Conservation (phyloP, 2,329 filamentous ascomycete species). For the Beauveria brongniartii region DNA sequence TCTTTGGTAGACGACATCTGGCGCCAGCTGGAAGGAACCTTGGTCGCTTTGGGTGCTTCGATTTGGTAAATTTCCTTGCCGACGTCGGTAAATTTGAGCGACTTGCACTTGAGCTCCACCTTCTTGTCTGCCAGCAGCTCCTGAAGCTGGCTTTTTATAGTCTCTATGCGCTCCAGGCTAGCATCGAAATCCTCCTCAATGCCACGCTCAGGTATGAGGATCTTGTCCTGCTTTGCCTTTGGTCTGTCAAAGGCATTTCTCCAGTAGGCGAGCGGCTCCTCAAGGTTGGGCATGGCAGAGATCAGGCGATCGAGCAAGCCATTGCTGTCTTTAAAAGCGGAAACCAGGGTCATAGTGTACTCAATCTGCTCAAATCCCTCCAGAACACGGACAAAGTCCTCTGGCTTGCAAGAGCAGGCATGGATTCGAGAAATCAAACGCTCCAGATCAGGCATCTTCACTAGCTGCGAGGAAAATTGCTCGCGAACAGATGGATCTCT, state of each 20-base stretch:
- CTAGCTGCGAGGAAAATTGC: conserved; percentile 79
- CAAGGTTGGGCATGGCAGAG: conserved; percentile 75
- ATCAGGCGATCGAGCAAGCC: conserved; percentile 81
- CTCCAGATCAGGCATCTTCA: conserved; percentile 89
- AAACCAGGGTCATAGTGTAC: conserved; percentile 77
- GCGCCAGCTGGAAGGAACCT: conserved; percentile 82
- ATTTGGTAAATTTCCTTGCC: conserved; percentile 97
- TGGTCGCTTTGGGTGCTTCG: conserved; percentile 76
- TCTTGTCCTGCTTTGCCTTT: conserved; percentile 69
- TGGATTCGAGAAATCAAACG: conserved; percentile 90
- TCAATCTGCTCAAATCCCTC: conserved; percentile 98
- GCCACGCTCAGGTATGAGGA: conserved; percentile 77
- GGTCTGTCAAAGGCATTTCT: conserved; percentile 81
- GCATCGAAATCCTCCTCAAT: conserved; percentile 89
- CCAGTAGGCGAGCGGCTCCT: conserved; percentile 71
- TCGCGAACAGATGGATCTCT: conserved; percentile 73
- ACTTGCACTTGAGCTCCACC: conserved; percentile 63
- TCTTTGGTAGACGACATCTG: conserved; percentile 92
- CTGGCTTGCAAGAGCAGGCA: conserved; percentile 78
- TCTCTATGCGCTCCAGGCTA: conserved; percentile 68
- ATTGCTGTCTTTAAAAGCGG: conserved; percentile 65
- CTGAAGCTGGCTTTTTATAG: conserved; percentile 66
- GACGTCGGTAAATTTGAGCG: conserved; percentile 70
- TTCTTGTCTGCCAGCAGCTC: conserved; percentile 63
- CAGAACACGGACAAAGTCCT: conserved; percentile 87